Percentiles rank a stretch among this genome's conserved stretches.
Conservation (phyloP, 371 early-diverging fungal species). For the Lichtheimia corymbifera region DNA sequence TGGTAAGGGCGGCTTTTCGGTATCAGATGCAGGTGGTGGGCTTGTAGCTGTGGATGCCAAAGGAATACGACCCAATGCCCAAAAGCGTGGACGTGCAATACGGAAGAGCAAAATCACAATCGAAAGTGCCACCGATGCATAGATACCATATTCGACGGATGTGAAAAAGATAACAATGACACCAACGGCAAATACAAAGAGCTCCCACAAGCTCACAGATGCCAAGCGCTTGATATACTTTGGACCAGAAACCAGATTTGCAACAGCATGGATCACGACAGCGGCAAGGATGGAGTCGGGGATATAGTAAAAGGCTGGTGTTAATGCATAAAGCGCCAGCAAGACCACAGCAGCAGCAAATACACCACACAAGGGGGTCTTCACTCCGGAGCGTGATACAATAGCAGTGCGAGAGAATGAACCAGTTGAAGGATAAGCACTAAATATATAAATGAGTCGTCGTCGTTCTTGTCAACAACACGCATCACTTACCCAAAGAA, state of each 20-base stretch:
- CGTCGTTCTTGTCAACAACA: background rate
- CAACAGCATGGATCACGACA: slow-evolving; percentile 76
- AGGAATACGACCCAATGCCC: slow-evolving; percentile 45
- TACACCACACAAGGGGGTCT: slow-evolving; percentile 80
- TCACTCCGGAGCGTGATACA: slow-evolving; percentile 77
- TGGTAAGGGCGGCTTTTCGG: too few species aligned
- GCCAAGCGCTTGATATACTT: slow-evolving; percentile 35
- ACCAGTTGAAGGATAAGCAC: slow-evolving; percentile 50
- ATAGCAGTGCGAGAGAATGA: slow-evolving; percentile 67
- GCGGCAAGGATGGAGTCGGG: slow-evolving; percentile 79
- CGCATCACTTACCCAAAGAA: slow-evolving; percentile 67
- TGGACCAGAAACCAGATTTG: slow-evolving; percentile 57
- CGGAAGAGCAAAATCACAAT: slow-evolving; percentile 66
- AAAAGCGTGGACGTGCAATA: slow-evolving; percentile 68
- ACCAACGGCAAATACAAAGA: slow-evolving; percentile 49
- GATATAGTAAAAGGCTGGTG: slow-evolving; percentile 85
- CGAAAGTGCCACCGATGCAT: slow-evolving; percentile 62
- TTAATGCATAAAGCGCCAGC: slow-evolving; percentile 77
- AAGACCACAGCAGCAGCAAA: slow-evolving; percentile 76
- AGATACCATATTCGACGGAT: slow-evolving; percentile 72
- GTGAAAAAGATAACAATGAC: slow-evolving; percentile 68
- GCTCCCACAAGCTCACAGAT: slow-evolving; percentile 54
- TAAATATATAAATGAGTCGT: slow-evolving; percentile 1
- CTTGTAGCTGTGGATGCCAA: slow-evolving; percentile 9
- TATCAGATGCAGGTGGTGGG: background rate